Evolutionary conservation across 2,329 filamentous ascomycete genomes (phyloP), one percentile per base, ranked within the genome.

Genomic region (Monilinia aucupariae): DNA sequence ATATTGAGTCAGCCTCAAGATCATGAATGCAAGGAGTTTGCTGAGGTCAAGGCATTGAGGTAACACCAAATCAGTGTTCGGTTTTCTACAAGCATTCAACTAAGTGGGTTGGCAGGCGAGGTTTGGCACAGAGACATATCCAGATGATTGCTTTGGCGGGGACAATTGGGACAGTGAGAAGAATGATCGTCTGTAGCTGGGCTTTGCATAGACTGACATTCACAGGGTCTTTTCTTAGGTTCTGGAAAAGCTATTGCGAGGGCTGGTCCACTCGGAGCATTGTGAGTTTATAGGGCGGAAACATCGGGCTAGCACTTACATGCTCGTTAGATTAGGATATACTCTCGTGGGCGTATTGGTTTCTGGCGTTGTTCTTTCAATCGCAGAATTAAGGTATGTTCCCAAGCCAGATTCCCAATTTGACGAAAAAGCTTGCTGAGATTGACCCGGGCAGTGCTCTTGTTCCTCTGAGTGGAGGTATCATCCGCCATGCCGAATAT

Each of bases 181-280:
- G 37, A 17, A 37, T 20, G 6, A 25, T 6, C 12, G 17, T 27
- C 30, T 30, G 13, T 3, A 17, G n/a, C 32, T n/a, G 30, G 5
- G 34, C 7, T n/a, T 20, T 2, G 22, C 10, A 2, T 12, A n/a
- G n/a, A 27, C 43, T 61, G 12, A 51, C 45, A 10, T 20, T 37
- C 32, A 30, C 39, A 64, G 62, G 62, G 62, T n/a, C 61, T 69
- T 5, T 70, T 70, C 58, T 58, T 70, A 34, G 64, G 68, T 39
- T 79, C 81, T 1, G 82, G 82, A 34, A 76, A 78, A 64, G 79
- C 81, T 0, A 79, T 84, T 32, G 76, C 78, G 30, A 78, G 76
- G 30, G 81, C 77, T 34, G 82, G 80, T 3, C 82, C 81, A 2
- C 74, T 82, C 0, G 80, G 80, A 27, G 76, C 82, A 32, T 73